Evolutionary conservation across 116 monocot species (phyloP).

Genomic region (Iris pallida): DNA sequence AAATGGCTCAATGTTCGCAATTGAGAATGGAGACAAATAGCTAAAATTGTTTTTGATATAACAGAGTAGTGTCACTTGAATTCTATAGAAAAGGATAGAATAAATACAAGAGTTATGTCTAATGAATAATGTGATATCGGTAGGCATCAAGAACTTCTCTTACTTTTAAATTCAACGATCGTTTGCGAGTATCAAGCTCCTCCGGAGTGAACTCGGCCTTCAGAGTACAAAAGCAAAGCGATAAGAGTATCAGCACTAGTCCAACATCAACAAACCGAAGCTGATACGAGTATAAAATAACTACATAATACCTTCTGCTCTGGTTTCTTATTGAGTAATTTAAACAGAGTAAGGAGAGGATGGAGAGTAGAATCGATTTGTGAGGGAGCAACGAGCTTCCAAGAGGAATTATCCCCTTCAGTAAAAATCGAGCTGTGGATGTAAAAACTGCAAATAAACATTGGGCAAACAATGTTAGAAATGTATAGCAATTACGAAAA

Average conservation of each 20-base stretch:
- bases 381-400: constrained; percentile 34
- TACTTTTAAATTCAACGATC: constrained; percentile 51
- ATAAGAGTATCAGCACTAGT: background rate
- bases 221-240: constrained; percentile 4
- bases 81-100: background rate
- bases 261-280: background rate
- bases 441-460: constrained; percentile 54
- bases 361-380: constrained; percentile 30
- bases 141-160: background rate
- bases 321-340: constrained; percentile 54
- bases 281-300: no score
- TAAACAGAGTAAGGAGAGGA: constrained; percentile 65
- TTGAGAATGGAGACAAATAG: no score
- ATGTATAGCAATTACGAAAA: background rate
- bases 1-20: no score
- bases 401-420: constrained; percentile 42
- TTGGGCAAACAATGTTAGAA: background rate
- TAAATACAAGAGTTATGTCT: no score
- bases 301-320: constrained; percentile 41
- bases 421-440: constrained; percentile 76
- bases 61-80: no score
- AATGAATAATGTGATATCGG: no score
- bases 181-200: constrained; percentile 61
- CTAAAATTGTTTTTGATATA: no score
- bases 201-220: constrained; percentile 83